phyloP scores from a whole-genome alignment of 257 asterid species.

The Rhazya stricta region DNA sequence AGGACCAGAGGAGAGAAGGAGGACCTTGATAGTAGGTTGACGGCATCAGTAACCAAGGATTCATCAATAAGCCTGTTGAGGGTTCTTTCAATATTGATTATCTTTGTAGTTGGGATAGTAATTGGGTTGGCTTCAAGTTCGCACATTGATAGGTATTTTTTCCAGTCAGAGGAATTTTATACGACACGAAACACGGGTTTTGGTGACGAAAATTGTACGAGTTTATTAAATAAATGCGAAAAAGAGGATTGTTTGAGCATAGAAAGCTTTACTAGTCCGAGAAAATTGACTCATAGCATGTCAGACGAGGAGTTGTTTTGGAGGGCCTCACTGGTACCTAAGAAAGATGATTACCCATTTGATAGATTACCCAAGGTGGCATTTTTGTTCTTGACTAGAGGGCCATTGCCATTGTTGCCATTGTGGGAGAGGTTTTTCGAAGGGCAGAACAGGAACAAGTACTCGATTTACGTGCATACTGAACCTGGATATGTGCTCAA shows the following conservation, averaged over 20 bases:
- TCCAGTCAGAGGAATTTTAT: conserved; percentile 37
- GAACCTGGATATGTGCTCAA: conserved; percentile 61
- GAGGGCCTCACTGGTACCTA: conserved; percentile 93
- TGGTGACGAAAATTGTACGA: conserved; percentile 19
- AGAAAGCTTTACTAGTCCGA: conserved; percentile 47
- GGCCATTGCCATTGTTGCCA: conserved; percentile 76
- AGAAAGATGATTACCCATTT: conserved; percentile 68
- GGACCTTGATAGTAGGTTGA: conserved; percentile 36
- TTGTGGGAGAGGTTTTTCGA: conserved; percentile 92
- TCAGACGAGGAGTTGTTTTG: conserved; percentile 80
- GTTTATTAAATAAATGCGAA: conserved; percentile 29
- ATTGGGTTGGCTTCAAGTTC: conserved; percentile 83
- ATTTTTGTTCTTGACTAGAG: conserved; percentile 85
- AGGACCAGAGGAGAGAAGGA: conserved; percentile 60
- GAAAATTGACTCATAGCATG: conserved; percentile 57
- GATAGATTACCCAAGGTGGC: conserved; percentile 78
- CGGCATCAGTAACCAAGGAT: conserved; percentile 32
- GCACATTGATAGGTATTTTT: conserved; percentile 60
- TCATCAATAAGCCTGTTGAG: conserved; percentile 58
- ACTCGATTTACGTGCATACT: conserved; percentile 73
- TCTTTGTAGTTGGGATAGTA: conserved; percentile 79
- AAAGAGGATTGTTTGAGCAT: conserved; percentile 51
- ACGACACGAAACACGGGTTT: not conserved
- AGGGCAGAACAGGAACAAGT: conserved; percentile 56
- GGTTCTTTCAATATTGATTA: conserved; percentile 49